Percentiles rank a stretch among this genome's conserved stretches.
Conservation (phyloP, 768 basidiomycete species). For the Tricholoma matsutake region DNA sequence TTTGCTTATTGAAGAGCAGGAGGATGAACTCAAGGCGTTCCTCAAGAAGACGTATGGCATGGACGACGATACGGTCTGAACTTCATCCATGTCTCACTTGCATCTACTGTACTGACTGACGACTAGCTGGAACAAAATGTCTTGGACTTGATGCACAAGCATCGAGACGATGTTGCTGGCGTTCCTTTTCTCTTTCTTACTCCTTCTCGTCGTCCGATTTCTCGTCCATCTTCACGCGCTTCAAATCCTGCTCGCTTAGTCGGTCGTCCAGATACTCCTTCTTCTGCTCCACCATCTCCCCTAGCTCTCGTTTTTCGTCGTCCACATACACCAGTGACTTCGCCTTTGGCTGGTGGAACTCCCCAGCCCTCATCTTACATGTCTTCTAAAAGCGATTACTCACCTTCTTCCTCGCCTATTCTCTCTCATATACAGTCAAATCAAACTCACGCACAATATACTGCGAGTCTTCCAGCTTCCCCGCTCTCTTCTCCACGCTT, state of each 20-base stretch:
- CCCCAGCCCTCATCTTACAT: slow-evolving; percentile 53
- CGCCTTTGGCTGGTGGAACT: slow-evolving; percentile 65
- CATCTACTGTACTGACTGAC: slow-evolving; percentile 12
- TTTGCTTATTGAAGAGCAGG: slow-evolving; percentile 77
- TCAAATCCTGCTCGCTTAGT: slow-evolving; percentile 67
- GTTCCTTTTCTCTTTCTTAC: slow-evolving; percentile 83
- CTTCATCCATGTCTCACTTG: slow-evolving; percentile 9
- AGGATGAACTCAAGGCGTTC: slow-evolving; percentile 78
- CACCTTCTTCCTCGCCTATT: slow-evolving; percentile 68
- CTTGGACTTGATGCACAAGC: slow-evolving; percentile 94
- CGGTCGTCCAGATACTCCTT: slow-evolving; percentile 73
- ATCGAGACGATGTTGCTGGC: slow-evolving; percentile 79
- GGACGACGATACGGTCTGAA: slow-evolving; percentile 65
- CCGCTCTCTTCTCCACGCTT: slow-evolving; percentile 83
- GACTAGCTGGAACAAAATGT: slow-evolving; percentile 81
- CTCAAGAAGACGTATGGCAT: slow-evolving; percentile 70
- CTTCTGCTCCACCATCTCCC: slow-evolving; percentile 73
- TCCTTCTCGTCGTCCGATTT: slow-evolving; percentile 73
- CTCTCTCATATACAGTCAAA: slow-evolving; percentile 53
- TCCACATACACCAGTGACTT: slow-evolving; percentile 77
- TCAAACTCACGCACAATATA: slow-evolving; percentile 58
- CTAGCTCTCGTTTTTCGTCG: slow-evolving; percentile 70
- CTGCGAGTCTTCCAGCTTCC: slow-evolving; percentile 81
- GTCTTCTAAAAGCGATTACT: slow-evolving; percentile 49
- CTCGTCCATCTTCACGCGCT: slow-evolving; percentile 78